These are phyloP conservation scores for Allantophomopsis lycopodina DNA, from an alignment of 2,329 filamentous ascomycete genomes.

Conservation along the genomic window DNA sequence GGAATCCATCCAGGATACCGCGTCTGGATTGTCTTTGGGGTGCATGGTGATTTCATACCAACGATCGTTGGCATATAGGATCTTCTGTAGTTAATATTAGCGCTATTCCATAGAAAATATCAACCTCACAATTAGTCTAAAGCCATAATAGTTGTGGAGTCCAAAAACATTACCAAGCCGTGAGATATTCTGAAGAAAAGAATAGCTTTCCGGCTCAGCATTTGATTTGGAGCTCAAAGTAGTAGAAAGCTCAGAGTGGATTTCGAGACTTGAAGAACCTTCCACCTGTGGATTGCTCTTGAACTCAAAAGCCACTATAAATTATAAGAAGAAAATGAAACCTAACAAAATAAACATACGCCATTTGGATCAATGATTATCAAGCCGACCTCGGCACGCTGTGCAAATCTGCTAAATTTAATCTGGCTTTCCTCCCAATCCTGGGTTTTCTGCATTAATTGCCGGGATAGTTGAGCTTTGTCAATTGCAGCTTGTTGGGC, in stretches of 20 bases:
- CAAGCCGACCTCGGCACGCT: conserved; percentile 61
- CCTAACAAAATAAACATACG: conserved; percentile 22
- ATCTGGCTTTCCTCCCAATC: conserved; percentile 38
- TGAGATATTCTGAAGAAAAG: too few relatives aligned
- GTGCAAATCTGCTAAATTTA: conserved; percentile 55
- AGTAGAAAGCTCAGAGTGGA: too few relatives aligned
- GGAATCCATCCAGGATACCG: conserved; percentile 19
- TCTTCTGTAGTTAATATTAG: conserved; percentile 9
- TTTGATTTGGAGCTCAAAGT: too few relatives aligned
- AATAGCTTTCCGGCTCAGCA: too few relatives aligned
- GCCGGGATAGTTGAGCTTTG: conserved; percentile 50
- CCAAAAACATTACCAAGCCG: conserved; percentile 6
- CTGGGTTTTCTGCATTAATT: conserved; percentile 40
- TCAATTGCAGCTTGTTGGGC: conserved; percentile 54
- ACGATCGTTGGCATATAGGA: conserved; percentile 48
- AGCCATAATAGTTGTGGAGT: neutral
- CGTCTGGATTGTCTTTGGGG: neutral
- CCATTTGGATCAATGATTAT: conserved; percentile 54
- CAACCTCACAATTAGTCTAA: too few relatives aligned
- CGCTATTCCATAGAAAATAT: too few relatives aligned
- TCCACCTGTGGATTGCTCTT: too few relatives aligned
- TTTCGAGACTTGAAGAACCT: too few relatives aligned
- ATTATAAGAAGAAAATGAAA: neutral
- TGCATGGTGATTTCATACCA: neutral
- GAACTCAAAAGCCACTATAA: conserved; percentile 7